These are phyloP conservation scores for Trichophyton equinum DNA, from an alignment of 2,329 filamentous ascomycete genomes.

Conservation along the genomic window DNA sequence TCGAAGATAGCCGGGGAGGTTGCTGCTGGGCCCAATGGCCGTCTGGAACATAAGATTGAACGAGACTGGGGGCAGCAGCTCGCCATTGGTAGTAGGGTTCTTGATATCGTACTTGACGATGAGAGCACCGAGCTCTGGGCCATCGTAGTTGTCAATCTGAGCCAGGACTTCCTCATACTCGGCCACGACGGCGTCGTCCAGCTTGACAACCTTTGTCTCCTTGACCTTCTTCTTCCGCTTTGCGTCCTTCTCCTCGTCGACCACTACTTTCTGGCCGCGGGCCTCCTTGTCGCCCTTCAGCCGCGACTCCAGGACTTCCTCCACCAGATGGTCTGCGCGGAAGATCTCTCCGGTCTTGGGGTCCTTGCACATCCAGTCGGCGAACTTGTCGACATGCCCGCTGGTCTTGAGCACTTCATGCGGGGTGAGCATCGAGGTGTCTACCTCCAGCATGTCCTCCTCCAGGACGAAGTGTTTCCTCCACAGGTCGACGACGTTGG, in stretches of 20 bases:
- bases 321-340: slow-evolving; percentile 89
- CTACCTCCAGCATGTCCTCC: slow-evolving; percentile 91
- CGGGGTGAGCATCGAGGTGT: slow-evolving; percentile 88
- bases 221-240: slow-evolving; percentile 84
- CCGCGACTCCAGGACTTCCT: slow-evolving; percentile 78
- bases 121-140: slow-evolving; percentile 69
- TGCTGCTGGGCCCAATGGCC: slow-evolving; percentile 81
- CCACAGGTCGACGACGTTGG: slow-evolving; percentile 81
- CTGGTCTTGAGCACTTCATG: slow-evolving; percentile 88
- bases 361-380: slow-evolving; percentile 99
- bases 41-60: slow-evolving; percentile 99
- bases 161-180: slow-evolving; percentile 89
- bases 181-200: slow-evolving; percentile 71
- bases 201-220: slow-evolving; percentile 64
- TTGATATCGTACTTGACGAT: slow-evolving; percentile 86
- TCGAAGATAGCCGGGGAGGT: slow-evolving; percentile 70
- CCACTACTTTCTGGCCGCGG: slow-evolving; percentile 57
- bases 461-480: slow-evolving; percentile 85
- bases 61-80: slow-evolving; percentile 66
- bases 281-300: slow-evolving; percentile 88
- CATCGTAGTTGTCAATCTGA: slow-evolving; percentile 90
- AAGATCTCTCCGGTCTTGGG: slow-evolving; percentile 95
- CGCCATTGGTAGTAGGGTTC: slow-evolving; percentile 67
- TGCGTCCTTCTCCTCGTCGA: slow-evolving; percentile 62
- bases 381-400: slow-evolving; percentile 95